Evolutionary conservation across 139 green algal species (phyloP), one percentile per base, ranked within the genome.

Genomic region (Chlorella sorokiniana): DNA sequence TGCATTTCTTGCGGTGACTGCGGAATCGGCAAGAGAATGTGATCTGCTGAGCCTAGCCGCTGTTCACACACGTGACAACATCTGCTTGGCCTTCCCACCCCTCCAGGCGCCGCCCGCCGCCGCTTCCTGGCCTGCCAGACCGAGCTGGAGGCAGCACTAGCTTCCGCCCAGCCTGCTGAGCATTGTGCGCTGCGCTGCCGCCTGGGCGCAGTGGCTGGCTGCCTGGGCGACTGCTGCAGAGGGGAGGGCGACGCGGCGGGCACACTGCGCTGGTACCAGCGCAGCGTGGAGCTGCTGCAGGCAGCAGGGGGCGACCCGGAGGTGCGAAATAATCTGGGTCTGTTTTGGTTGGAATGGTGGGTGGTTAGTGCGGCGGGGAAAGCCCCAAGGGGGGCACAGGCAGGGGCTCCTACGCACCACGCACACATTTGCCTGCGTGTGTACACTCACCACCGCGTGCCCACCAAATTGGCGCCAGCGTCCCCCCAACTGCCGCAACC

Each of bases 201-300:
- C 59, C 74, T 88, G 69, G 84, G 70, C 23, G 70, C 84, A 1
- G 79, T 88, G 44, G 44, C 40, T 44, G 78, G 84, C 48, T 88
- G 84, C 81, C 44, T 88, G 69, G 84, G 84, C 33, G 84, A 88
- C 71, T 85, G 79, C 82, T 73, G 51, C 11, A 45, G 84, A 14
- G 44, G 61, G 2, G 40, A 64, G 69, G 84, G 84, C 33, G 56
- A 83, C 35, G 84, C 77, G 18, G 41, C n/a, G 5, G 54, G 72
- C 40, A 79, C 54, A 25, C 54, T 69, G 73, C 20, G 8, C 9
- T 38, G 42, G 38, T 88, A 88, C 40, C 29, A 37, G 62, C 56
- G 64, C 1, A 85, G 79, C 18, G 79, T 76, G 37, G 31, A 25
- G 70, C 70, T 67, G 41, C 78, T 73, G 45, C 38, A 38, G 22